Evolutionary conservation across 495 filamentous ascomycete species (phyloP).

Genomic region (Penicillium pancosmium): DNA sequence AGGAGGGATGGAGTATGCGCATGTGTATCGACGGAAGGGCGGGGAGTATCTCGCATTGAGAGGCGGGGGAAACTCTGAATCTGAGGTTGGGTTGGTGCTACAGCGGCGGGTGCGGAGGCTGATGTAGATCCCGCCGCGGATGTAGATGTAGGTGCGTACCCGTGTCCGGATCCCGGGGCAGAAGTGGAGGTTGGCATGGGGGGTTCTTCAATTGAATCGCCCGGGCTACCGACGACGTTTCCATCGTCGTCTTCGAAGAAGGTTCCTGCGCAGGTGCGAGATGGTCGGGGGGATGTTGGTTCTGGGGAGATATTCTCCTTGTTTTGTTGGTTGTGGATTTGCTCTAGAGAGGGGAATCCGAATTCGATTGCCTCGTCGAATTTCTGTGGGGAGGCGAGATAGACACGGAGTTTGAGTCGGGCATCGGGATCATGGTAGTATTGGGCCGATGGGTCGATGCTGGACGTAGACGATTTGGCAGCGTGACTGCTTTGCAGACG

Average conservation of each 20-base stretch:
- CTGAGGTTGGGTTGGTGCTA: background rate
- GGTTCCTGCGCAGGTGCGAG: slow-evolving; percentile 31
- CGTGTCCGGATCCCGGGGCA: background rate
- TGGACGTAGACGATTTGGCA: slow-evolving; percentile 49
- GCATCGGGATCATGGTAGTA: slow-evolving; percentile 93
- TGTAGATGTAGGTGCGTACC: background rate
- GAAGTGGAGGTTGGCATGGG: background rate
- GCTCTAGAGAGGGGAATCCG: slow-evolving; percentile 73
- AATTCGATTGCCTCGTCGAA: slow-evolving; percentile 95
- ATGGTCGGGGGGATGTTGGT: slow-evolving; percentile 8
- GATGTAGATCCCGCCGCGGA: background rate
- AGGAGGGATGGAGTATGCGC: slow-evolving; percentile 6
- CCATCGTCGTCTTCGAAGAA: slow-evolving; percentile 52
- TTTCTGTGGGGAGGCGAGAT: slow-evolving; percentile 87
- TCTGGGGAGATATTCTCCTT: slow-evolving; percentile 34
- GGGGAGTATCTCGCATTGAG: slow-evolving; percentile 14
- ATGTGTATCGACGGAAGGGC: slow-evolving; percentile 17
- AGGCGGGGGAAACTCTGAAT: background rate
- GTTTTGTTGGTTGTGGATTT: slow-evolving; percentile 21
- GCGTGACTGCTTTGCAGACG: slow-evolving; percentile 29
- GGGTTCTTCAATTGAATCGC: slow-evolving; percentile 18
- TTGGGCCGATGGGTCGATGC: slow-evolving; percentile 71
- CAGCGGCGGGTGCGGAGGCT: background rate
- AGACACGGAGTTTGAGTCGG: slow-evolving; percentile 82
- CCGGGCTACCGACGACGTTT: slow-evolving; percentile 31